A percentile compares a stretch with the other conserved stretches of the same genome.
Conservation (phyloP, 352 stramenopile species). For the Phytophthora pisi region DNA sequence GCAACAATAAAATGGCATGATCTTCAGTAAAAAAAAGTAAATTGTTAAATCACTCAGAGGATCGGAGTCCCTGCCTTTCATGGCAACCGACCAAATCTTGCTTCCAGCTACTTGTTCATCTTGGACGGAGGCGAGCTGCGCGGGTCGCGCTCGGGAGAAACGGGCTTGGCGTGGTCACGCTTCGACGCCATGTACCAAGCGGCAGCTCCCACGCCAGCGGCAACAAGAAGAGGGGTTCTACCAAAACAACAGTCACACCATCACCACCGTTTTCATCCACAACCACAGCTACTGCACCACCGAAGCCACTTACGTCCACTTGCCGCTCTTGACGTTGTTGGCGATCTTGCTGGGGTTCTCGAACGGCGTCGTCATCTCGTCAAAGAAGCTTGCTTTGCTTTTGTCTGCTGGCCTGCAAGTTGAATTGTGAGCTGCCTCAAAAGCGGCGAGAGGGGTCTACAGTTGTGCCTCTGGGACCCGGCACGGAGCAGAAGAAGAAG, state of each 20-base stretch:
- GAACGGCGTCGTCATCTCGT: slow-evolving; percentile 33
- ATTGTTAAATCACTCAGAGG: neutral
- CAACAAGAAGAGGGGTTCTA: slow-evolving; percentile 31
- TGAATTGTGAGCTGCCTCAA: neutral
- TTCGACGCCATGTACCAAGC: slow-evolving; percentile 41
- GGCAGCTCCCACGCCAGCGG: slow-evolving; percentile 33
- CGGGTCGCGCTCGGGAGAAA: slow-evolving; percentile 21
- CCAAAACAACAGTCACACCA: neutral
- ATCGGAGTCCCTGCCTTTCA: neutral
- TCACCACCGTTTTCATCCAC: neutral
- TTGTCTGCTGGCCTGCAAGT: neutral
- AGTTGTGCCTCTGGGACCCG: neutral
- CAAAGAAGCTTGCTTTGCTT: neutral
- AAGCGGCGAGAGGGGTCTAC: too few species aligned
- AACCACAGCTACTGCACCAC: neutral
- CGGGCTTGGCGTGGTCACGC: slow-evolving; percentile 16
- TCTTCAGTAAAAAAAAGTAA: neutral
- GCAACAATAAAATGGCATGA: neutral
- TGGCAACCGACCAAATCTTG: neutral
- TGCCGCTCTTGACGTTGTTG: slow-evolving; percentile 39
- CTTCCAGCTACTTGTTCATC: slow-evolving; percentile 30
- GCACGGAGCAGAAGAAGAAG: neutral
- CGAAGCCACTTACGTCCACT: slow-evolving; percentile 32
- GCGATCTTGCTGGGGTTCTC: slow-evolving; percentile 36
- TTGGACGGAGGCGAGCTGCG: slow-evolving; percentile 31